Conservation (phyloP, 2,329 filamentous ascomycete species). For the Rhynchosporium graminicola region DNA sequence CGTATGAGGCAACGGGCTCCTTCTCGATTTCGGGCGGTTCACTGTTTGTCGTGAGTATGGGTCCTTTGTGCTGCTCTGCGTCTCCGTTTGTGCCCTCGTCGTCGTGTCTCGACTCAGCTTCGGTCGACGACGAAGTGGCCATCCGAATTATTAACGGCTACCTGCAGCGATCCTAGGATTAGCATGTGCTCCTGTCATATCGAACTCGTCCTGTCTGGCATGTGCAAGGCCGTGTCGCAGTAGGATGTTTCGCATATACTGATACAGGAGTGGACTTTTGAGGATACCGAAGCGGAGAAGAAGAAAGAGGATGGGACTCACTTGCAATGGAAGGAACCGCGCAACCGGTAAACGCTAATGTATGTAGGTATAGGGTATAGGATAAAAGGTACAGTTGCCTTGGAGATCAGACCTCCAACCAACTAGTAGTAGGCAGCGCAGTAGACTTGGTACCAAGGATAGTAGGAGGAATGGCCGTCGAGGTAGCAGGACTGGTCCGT, state of each 20-base stretch:
- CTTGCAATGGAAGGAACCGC: conserved; percentile 5
- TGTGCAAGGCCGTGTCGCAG: conserved; percentile 4
- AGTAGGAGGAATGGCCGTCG: not conserved
- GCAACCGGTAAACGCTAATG: conserved; percentile 7
- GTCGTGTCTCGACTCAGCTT: conserved; percentile 10
- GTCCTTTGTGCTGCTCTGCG: conserved; percentile 4
- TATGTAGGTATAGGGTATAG: not conserved
- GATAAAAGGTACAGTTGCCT: not conserved
- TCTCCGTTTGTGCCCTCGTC: conserved; percentile 1
- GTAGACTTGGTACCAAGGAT: not conserved
- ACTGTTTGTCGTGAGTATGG: not conserved
- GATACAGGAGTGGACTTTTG: not conserved
- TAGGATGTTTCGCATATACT: conserved; percentile 4
- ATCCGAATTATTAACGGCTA: conserved; percentile 12
- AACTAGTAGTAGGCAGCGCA: not conserved
- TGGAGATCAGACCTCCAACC: not conserved
- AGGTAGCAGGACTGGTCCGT: not conserved
- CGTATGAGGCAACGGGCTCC: conserved; percentile 29
- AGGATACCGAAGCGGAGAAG: not conserved
- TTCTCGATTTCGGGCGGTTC: conserved; percentile 23
- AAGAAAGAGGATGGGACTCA: not conserved
- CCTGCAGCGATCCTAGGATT: conserved; percentile 6
- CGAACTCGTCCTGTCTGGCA: conserved; percentile 5
- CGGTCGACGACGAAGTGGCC: conserved; percentile 9
- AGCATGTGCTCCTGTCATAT: conserved; percentile 4